Conservation (phyloP, 1,284 basidiomycete species). For the Coniferiporia sulphurascens region DNA sequence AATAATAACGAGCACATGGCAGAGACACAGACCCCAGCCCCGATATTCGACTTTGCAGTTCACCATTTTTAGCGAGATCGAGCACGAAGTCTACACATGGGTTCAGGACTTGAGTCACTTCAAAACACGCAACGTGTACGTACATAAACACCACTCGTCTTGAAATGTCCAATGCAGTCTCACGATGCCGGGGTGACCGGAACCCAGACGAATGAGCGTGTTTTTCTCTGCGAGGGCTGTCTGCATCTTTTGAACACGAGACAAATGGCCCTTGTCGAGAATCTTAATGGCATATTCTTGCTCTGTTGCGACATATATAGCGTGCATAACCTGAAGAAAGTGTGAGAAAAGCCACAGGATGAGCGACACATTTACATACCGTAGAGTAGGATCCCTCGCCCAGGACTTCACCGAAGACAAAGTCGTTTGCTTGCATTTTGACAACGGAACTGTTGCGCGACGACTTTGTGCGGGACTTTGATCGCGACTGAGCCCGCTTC, state of each 20-base stretch:
- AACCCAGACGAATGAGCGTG: slow-evolving; percentile 48
- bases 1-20: slow-evolving; percentile 72
- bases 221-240: slow-evolving; percentile 65
- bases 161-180: slow-evolving; percentile 81
- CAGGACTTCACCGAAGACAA: slow-evolving; percentile 62
- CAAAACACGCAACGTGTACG: slow-evolving; percentile 29
- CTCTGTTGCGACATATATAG: slow-evolving; percentile 49
- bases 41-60: slow-evolving; percentile 78
- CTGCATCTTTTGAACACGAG: slow-evolving; percentile 59
- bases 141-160: slow-evolving; percentile 80
- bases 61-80: slow-evolving; percentile 87
- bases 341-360: slow-evolving; percentile 5
- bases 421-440: slow-evolving; percentile 52
- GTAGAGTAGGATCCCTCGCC: slow-evolving; percentile 83
- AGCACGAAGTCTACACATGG: slow-evolving; percentile 75
- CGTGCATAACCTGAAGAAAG: slow-evolving; percentile 52
- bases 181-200: slow-evolving; percentile 79
- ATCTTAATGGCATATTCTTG: slow-evolving; percentile 74
- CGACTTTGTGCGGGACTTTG: slow-evolving; percentile 28
- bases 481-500: slow-evolving; percentile 29
- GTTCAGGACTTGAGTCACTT: slow-evolving; percentile 12
- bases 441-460: slow-evolving; percentile 45
- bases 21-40: slow-evolving; percentile 79
- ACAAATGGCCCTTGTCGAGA: slow-evolving; percentile 70
- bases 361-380: slow-evolving; percentile 35